phyloP scores from a whole-genome alignment of 306 rosid species.

The Vigna angularis region DNA sequence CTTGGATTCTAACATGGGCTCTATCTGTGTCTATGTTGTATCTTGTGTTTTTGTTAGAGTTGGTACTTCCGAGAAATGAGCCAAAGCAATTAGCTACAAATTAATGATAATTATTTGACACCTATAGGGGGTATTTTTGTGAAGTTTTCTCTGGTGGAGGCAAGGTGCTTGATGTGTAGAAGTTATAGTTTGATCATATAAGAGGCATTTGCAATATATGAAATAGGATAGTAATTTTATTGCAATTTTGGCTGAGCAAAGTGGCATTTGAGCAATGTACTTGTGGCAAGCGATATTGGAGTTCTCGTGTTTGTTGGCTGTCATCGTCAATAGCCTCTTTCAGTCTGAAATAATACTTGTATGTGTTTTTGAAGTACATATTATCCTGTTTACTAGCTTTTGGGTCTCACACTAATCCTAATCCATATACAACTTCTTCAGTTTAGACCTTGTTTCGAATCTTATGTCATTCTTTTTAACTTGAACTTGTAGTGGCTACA shows the following conservation, averaged over 20 bases:
- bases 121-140: too few relatives aligned
- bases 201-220: slow-evolving; percentile 13
- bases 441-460: slow-evolving; percentile 18
- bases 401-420: background rate
- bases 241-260: too few relatives aligned
- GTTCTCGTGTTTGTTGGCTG: too few relatives aligned
- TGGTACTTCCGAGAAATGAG: background rate
- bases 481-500: slow-evolving; percentile 20
- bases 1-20: background rate
- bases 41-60: background rate
- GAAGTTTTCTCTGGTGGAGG: background rate
- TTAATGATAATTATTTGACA: slow-evolving; percentile 18
- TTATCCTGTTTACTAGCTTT: slow-evolving; percentile 15
- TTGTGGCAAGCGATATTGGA: too few relatives aligned
- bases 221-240: slow-evolving; percentile 2
- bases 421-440: background rate
- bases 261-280: too few relatives aligned
- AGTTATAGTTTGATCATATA: background rate
- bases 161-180: slow-evolving; percentile 1
- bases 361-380: background rate
- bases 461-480: slow-evolving; percentile 25
- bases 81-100: slow-evolving; percentile 1
- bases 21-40: background rate
- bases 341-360: background rate
- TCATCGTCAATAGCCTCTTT: too few relatives aligned